Conservation (phyloP, 345 rosid species). For the Brassica napus region Da-Ae NC_063450.1:24042501-24043000, state of each 20-base stretch:
- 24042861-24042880: slow-evolving; percentile 45
- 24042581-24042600: slow-evolving; percentile 51
- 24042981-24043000: background rate
- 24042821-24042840: slow-evolving; percentile 45
- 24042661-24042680: slow-evolving; percentile 54
- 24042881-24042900: slow-evolving; percentile 45
- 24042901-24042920: slow-evolving; percentile 44
- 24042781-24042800: slow-evolving; percentile 47
- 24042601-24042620: slow-evolving; percentile 41
- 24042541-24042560: slow-evolving; percentile 47
- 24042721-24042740: slow-evolving; percentile 47
- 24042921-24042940: slow-evolving; percentile 51
- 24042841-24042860: slow-evolving; percentile 54
- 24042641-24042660: slow-evolving; percentile 53
- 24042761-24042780: slow-evolving; percentile 49
- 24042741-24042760: slow-evolving; percentile 43
- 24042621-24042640: slow-evolving; percentile 45
- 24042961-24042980: background rate
- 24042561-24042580: slow-evolving; percentile 46
- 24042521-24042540: slow-evolving; percentile 53
- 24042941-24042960: slow-evolving; percentile 30
- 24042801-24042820: slow-evolving; percentile 45
- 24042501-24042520: slow-evolving; percentile 54
- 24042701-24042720: slow-evolving; percentile 45
- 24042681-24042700: slow-evolving; percentile 44